Base-by-base conservation (phyloP, 2,329 filamentous ascomycete species). In the Colletotrichum chlorophyti region DNA sequence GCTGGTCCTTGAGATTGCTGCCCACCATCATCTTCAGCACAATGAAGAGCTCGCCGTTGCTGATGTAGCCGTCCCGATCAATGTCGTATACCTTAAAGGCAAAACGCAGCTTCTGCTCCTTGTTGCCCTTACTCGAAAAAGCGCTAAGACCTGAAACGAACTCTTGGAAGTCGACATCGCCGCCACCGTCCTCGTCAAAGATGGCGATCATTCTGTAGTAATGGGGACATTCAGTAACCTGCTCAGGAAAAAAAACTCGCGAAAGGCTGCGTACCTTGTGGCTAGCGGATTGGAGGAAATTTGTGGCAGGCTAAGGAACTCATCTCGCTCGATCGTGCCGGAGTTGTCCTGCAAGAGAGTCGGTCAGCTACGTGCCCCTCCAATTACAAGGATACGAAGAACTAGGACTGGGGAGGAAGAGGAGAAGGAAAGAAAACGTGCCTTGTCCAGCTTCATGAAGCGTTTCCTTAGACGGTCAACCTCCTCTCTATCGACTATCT, bases 1-100 rank as follows among this genome's bases (percentile, higher is more conserved):
- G 95, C 78, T 97, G 92, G 75, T 99, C 95, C 83, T 99, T 99
- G 70, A 99, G 80, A 76, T 99, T 99, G 80, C 91, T 97, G 60
- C 95, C 95, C 48, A 99, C 95, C 95, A 99, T 99, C 95, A 99
- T 99, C 90, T 99, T 99, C 70, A 99, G 84, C 70, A 99, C 95
- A 70, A 99, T 98, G 76, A 98, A 99, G 48, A 99, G 85, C 81
- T 99, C 95, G 69, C 95, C 95, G 76, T 99, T 99, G 81, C 91
- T 96, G 72, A 99, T 99, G 79, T 91, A 99, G 21, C 95, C 95
- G 75, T 99, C 95, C 60, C 95, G 91, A 77, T 99, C 95, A 70
- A 99, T 98, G 75, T 99, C 95, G 82, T 99, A 99, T 61, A 99
- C 95, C 77, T 97, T 97, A 86, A 99, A 99, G 40, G 95, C 95